Percentiles rank a stretch among this genome's conserved stretches.
Evolutionary conservation across 208 protist species (phyloP).

Genomic region (Leishmania arabica): DNA sequence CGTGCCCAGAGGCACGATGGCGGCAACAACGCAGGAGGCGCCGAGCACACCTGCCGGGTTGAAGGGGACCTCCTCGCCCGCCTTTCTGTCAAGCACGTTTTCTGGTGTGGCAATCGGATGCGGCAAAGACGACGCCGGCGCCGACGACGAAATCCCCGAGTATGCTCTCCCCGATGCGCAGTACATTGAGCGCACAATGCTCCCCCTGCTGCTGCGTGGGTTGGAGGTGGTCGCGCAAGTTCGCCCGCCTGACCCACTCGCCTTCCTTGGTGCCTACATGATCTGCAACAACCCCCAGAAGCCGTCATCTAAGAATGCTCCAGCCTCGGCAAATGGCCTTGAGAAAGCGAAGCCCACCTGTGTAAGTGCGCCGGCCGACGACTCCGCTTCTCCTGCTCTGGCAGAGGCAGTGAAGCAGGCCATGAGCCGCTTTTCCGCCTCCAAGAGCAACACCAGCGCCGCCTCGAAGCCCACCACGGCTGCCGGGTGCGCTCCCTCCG

Average conservation of each 20-base stretch:
- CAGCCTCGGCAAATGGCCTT: not conserved
- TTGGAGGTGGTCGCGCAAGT: slow-evolving; percentile 69
- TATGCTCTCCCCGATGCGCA: slow-evolving; percentile 73
- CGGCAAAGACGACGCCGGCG: not conserved
- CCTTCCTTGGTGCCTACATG: slow-evolving; percentile 84
- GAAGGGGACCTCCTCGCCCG: not conserved
- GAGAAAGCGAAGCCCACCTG: not conserved
- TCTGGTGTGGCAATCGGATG: not conserved
- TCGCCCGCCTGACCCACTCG: slow-evolving; percentile 76
- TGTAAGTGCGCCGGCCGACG: not conserved
- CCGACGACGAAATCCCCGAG: slow-evolving; percentile 36
- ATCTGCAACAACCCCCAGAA: slow-evolving; percentile 86
- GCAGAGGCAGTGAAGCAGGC: slow-evolving; percentile 28
- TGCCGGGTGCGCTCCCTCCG: not conserved
- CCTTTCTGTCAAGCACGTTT: not conserved
- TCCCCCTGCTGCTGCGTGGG: slow-evolving; percentile 79
- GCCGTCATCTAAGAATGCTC: slow-evolving; percentile 3
- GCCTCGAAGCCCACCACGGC: not conserved
- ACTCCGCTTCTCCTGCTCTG: slow-evolving; percentile 11
- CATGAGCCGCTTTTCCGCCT: slow-evolving; percentile 6
- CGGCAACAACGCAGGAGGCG: not conserved
- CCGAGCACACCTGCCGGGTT: not conserved
- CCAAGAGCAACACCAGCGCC: not conserved
- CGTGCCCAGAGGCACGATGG: not conserved
- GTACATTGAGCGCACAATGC: slow-evolving; percentile 79